These are phyloP conservation scores for Rugosomyces carneus DNA, from an alignment of 1,284 basidiomycete species.

Conservation along the genomic window DNA sequence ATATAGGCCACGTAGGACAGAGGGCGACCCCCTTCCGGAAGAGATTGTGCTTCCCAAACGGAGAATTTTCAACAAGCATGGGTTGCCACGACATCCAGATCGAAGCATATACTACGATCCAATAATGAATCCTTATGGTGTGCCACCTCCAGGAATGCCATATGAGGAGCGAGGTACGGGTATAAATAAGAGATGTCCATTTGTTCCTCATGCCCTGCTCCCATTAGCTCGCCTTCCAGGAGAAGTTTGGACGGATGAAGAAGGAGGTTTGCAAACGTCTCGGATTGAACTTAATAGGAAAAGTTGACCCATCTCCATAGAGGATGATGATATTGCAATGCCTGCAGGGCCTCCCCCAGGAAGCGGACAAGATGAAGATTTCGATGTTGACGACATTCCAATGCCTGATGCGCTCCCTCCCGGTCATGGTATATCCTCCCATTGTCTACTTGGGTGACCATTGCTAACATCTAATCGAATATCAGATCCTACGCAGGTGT, in stretches of 20 bases:
- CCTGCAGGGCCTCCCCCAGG: conserved; percentile 73
- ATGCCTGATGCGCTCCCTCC: conserved; percentile 85
- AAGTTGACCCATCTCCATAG: conserved; percentile 14
- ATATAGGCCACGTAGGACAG: conserved; percentile 47
- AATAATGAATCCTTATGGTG: conserved; percentile 90
- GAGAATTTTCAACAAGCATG: conserved; percentile 74
- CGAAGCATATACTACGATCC: conserved; percentile 91
- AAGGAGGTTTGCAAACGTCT: conserved; percentile 31
- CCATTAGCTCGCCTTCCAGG: conserved; percentile 51
- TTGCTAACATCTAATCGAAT: background rate
- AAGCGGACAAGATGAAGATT: conserved; percentile 36
- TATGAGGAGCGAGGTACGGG: conserved; percentile 79
- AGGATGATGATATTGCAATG: conserved; percentile 60
- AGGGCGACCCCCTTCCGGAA: conserved; percentile 37
- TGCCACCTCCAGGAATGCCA: conserved; percentile 95
- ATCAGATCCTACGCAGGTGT: background rate
- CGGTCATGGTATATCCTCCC: conserved; percentile 15
- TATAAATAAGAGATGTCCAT: background rate
- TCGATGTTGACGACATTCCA: conserved; percentile 72
- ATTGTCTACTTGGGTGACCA: background rate
- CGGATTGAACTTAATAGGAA: background rate
- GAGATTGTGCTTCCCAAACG: conserved; percentile 46
- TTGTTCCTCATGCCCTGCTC: conserved; percentile 3
- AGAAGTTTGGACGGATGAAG: conserved; percentile 57
- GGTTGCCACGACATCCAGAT: conserved; percentile 79